Base-by-base conservation (phyloP, 257 asterid genomes). In the Solanum lycopersicoides region DNA sequence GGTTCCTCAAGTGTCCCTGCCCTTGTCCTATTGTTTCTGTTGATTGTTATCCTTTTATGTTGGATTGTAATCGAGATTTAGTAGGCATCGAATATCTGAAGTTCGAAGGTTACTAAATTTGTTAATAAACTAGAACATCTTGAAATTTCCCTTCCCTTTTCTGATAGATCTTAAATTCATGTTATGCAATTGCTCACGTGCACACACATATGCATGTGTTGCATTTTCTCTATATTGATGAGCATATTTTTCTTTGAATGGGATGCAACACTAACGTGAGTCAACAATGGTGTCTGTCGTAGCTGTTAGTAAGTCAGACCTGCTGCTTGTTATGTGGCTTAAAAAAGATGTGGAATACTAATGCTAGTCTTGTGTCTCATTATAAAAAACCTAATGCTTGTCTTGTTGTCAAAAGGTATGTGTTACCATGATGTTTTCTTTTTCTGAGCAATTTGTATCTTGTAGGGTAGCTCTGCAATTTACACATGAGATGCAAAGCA, bases 381-480 rank as follows among this genome's bases (percentile, higher is more conserved):
- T 60, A 60, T 60, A 21, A 60, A 63, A 63, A 87, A 65, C 12
- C 15, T 3, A 14, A 69, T 69, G 42, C 25, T 35, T 12, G 32
- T 75, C 71, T 34, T 60, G 39, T n/a, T 20, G 30, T 28, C 42
- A 25, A 42, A 77, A 14, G 63, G 84, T 23, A 47, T 30, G 60
- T 37, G 53, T 11, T 84, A 21, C 42, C 7, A 47, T 71, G 65
- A 14, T 56, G 35, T 30, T 77, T 77, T 42, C 9, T 60, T n/a
- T 77, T 77, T 76, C 86, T 73, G 83, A 88, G 88, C 84, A 44
- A 45, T 21, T 87, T 73, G 20, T 4, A 84, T 88, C n/a, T 85
- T 87, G 90, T 77, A 95, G 99, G 98, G 98, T 97, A 88, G 98
- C 93, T 92, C 96, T 97, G 90, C 98, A 97, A 83, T 95, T 94